Base-by-base conservation (phyloP, 768 basidiomycete genomes). In the Austroboletus festivus region DNA sequence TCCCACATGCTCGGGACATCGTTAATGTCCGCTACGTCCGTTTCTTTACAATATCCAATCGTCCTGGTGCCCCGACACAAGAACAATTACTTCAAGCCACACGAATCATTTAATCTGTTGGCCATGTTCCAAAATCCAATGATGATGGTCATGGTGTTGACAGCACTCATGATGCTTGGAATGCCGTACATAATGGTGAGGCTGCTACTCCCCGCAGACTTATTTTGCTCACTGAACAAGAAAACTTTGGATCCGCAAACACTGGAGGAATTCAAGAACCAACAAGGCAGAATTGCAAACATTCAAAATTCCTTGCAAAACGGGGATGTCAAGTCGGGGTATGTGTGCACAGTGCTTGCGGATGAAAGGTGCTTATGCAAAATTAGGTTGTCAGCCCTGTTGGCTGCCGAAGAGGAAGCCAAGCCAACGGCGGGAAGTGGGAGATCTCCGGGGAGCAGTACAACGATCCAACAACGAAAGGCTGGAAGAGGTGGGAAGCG, bases 41-140 rank as follows among this genome's bases (percentile, higher is more conserved):
- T 82, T 30, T 59, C 76, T 18, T 73, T 89, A 10, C 70, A 79
- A 5, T 80, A 88, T 61, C 88, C 87, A 0, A 70, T 89, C 41
- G 64, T 68, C 10, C 62, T 92, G 42, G 59, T 67, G 2, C 74
- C 86, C 4, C 78, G 77, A 46, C 71, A 74, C 47, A 81, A 74
- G 61, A 73, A 81, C 58, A 70, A 59, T 42, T 92, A 85, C 64
- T 90, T 86, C 61, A 71, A 81, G 23, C 81, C 85, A 21, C 78
- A 64, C 26, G 78, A 89, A 63, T 80, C 82, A 16, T 92, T 92
- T 74, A 85, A 85, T 64, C 53, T 89, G 20, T 46, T 85, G 48
- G 80, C 72, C 44, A 89, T 92, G 85, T 72, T 92, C 59, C 79
- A 83, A 48, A 92, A 81, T 61, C 89, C 89, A 7, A 90, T 92